Evolutionary conservation across 345 rosid species (phyloP).

Genomic region (Mallotus nudiflorus): DNA sequence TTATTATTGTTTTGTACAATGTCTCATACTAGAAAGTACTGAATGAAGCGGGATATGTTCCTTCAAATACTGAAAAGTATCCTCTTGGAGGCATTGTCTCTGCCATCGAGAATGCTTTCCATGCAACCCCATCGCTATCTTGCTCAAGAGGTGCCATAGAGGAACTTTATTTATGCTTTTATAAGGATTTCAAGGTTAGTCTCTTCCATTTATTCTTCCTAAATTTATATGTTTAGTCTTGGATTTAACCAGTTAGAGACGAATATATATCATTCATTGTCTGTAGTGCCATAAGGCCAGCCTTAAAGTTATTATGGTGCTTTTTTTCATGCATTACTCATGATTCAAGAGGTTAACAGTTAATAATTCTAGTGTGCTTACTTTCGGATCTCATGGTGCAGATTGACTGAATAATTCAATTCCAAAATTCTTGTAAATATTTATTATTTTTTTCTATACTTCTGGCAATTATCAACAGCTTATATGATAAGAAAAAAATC

Average conservation of each 20-base stretch:
- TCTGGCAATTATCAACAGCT: background rate
- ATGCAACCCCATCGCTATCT: conserved; percentile 56
- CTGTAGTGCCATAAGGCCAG: conserved; percentile 1
- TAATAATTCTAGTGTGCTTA: background rate
- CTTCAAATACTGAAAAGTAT: conserved; percentile 84
- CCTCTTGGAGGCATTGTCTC: conserved; percentile 87
- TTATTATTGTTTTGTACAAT: conserved; percentile 4
- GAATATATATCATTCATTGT: background rate
- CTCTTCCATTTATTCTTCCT: conserved; percentile 18
- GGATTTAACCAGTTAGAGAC: conserved; percentile 1
- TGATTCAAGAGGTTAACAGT: background rate
- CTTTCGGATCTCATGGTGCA: too few relatives aligned
- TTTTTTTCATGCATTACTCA: background rate
- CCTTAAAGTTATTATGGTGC: background rate
- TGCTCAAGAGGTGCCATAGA: conserved; percentile 70
- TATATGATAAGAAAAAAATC: background rate
- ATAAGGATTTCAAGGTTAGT: conserved; percentile 80
- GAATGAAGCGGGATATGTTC: conserved; percentile 80
- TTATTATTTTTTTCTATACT: background rate
- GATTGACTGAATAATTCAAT: too few relatives aligned
- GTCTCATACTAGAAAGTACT: conserved; percentile 63
- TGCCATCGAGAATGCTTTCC: conserved; percentile 88
- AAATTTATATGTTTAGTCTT: background rate
- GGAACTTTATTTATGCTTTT: conserved; percentile 83
- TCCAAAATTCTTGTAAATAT: too few relatives aligned